Base-by-base conservation (phyloP, 2,329 filamentous ascomycete species). In the Ophiostoma montium region DNA sequence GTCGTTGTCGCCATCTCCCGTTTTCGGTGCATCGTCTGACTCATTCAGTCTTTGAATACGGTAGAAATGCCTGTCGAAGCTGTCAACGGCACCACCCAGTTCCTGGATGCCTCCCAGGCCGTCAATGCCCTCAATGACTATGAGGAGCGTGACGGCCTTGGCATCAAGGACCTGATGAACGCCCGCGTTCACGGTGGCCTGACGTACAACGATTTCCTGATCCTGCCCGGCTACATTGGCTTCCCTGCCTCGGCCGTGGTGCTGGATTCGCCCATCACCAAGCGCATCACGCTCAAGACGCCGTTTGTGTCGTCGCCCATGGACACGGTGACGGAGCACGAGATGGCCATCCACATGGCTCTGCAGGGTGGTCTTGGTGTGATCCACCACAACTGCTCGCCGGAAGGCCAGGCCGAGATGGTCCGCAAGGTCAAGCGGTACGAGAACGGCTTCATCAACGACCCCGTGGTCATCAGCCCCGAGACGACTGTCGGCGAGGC, bases 301-400 rank as follows among this genome's bases (percentile, higher is more conserved):
- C 92, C 92, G 53, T 89, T 98, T 62, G 79, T 96, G 57, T 98
- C 92, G 43, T 96, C 92, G 35, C 92, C 94, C 61, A 98, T 98
- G 92, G 92, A 98, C 72, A 98, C 92, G 10, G 92, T 98, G 65
- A 98, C 94, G 39, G 92, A 98, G 73, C 86, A 95, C 70, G 90
- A 94, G 66, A 98, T 98, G 94, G 94, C 92, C 56, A 96, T 98
- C 60, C 86, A 95, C 71, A 95, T 94, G 76, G 86, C 86, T 47
- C 76, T 92, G 31, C 83, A 92, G 63, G 86, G 86, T 60, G 86
- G 86, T 61, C 74, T 94, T 16, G 86, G 92, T 70, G 88, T 98
- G 59, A 94, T 98, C 58, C 92, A 98, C 75, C 92, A 98, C 78
- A 98, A 98, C 75, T 98, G 92, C 77, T 92, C 89, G n/a, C 78